Percentiles rank a stretch among this genome's conserved stretches.
Evolutionary conservation across 73 alveolate genomes (phyloP).

Genomic region (Blepharisma japonicum): DNA sequence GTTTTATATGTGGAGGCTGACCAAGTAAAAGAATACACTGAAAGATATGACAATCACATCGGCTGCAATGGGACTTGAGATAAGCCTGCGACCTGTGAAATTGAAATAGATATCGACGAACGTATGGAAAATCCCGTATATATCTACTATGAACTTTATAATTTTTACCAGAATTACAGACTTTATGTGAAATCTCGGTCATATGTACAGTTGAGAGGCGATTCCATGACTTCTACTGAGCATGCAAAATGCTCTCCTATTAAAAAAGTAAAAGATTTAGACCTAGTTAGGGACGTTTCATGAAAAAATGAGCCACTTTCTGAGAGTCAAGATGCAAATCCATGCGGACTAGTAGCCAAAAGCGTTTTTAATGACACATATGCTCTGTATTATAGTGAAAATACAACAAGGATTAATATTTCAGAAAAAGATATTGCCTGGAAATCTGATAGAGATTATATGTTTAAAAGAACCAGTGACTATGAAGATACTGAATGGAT

Average conservation of each 20-base stretch:
- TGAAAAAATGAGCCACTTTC: slow-evolving; percentile 27
- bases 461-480: slow-evolving; percentile 44
- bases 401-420: slow-evolving; percentile 37
- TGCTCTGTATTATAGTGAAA: slow-evolving; percentile 7
- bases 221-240: slow-evolving; percentile 33
- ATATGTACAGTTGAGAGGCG: slow-evolving; percentile 73
- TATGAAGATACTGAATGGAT: slow-evolving; percentile 56
- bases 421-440: slow-evolving; percentile 60
- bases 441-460: slow-evolving; percentile 71
- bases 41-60: slow-evolving; percentile 59
- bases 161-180: slow-evolving; percentile 83
- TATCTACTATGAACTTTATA: slow-evolving; percentile 70
- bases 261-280: slow-evolving; percentile 36
- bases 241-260: slow-evolving; percentile 46
- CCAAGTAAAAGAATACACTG: slow-evolving; percentile 56
- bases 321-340: slow-evolving; percentile 60
- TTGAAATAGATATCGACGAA: slow-evolving; percentile 36
- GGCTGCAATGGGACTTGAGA: background rate
- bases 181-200: slow-evolving; percentile 68
- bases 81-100: slow-evolving; percentile 36
- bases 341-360: slow-evolving; percentile 88
- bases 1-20: slow-evolving; percentile 62
- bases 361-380: slow-evolving; percentile 72
- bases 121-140: slow-evolving; percentile 47
- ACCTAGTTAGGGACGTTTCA: background rate